A percentile compares a stretch with the other conserved stretches of the same genome.
Conservation (phyloP, 2,329 filamentous ascomycete genomes). For the Huntiella savannae region DNA sequence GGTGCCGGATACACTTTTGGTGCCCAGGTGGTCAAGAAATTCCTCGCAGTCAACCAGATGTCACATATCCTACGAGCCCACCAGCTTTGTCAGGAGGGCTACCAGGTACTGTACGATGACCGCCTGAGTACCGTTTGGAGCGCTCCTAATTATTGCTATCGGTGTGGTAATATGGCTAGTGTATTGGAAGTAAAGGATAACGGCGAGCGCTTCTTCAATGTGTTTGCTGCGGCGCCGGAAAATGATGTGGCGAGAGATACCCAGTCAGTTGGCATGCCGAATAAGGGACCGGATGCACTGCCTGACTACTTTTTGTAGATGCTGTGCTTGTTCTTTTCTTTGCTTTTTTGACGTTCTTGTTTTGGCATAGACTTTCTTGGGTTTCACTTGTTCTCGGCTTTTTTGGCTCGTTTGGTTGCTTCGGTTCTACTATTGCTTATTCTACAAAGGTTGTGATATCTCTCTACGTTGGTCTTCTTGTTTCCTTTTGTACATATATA, state of each 20-base stretch:
- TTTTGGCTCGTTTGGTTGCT: too few relatives aligned
- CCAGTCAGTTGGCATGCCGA: constrained; percentile 56
- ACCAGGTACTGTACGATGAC: constrained; percentile 92
- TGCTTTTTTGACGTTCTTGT: constrained; percentile 18
- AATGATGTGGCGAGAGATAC: constrained; percentile 81
- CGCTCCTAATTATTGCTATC: constrained; percentile 87
- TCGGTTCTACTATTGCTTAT: too few relatives aligned
- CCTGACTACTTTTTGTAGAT: constrained; percentile 53
- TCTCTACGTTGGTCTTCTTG: too few relatives aligned
- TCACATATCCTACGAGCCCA: constrained; percentile 95
- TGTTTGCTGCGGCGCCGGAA: constrained; percentile 91
- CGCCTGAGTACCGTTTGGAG: constrained; percentile 93
- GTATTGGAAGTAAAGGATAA: constrained; percentile 89
- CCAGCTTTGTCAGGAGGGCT: constrained; percentile 94
- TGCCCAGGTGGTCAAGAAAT: constrained; percentile 94
- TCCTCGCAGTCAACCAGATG: constrained; percentile 93
- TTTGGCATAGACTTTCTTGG: too few relatives aligned
- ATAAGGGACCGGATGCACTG: constrained; percentile 40
- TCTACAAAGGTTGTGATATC: too few relatives aligned
- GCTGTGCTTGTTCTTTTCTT: constrained; percentile 51
- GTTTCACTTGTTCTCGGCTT: too few relatives aligned
- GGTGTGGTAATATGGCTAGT: constrained; percentile 92
- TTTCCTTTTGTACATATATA: too few relatives aligned
- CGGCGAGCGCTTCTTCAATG: constrained; percentile 89
- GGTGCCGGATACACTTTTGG: constrained; percentile 96